A percentile compares a stretch with the other conserved stretches of the same genome.
Conservation (phyloP, 1,139 yeast genomes). For the Pneumocystis canis region DNA sequence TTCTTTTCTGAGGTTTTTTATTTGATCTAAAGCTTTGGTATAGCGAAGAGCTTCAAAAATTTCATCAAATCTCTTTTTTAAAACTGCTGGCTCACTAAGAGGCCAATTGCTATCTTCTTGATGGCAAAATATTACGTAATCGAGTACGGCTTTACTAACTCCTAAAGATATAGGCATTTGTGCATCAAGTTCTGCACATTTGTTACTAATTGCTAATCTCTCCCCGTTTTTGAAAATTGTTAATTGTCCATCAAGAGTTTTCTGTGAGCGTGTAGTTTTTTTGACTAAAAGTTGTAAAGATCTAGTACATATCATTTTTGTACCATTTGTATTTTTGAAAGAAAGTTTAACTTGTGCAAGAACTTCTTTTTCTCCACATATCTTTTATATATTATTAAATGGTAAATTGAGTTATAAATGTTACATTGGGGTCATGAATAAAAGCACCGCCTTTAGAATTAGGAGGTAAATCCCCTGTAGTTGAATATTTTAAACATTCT, state of each 20-base stretch:
- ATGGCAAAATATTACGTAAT: conserved; percentile 90
- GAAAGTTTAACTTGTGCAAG: conserved; percentile 85
- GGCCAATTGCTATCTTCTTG: conserved; percentile 99
- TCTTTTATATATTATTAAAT: conserved; percentile 3
- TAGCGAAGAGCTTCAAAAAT: conserved; percentile 90
- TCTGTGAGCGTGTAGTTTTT: conserved; percentile 55
- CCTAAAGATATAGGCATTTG: conserved; percentile 75
- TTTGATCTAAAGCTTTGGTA: conserved; percentile 66
- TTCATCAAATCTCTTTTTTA: conserved; percentile 89
- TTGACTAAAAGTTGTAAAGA: conserved; percentile 59
- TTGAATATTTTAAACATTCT: conserved; percentile 83
- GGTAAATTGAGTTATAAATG: neutral
- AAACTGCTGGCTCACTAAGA: conserved; percentile 69
- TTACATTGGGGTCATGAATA: conserved; percentile 78
- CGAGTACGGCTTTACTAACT: conserved; percentile 73
- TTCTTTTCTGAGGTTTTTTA: conserved; percentile 65
- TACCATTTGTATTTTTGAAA: conserved; percentile 57
- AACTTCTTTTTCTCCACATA: conserved; percentile 52
- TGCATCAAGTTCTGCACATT: conserved; percentile 71
- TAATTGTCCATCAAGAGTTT: conserved; percentile 81
- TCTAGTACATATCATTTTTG: conserved; percentile 73
- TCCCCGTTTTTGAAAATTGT: conserved; percentile 47
- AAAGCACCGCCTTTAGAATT: conserved; percentile 94
- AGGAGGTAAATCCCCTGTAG: conserved; percentile 94
- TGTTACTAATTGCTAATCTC: conserved; percentile 60